Evolutionary conservation across 2,329 filamentous ascomycete species (phyloP).

Genomic region (Davidsoniella australis): DNA sequence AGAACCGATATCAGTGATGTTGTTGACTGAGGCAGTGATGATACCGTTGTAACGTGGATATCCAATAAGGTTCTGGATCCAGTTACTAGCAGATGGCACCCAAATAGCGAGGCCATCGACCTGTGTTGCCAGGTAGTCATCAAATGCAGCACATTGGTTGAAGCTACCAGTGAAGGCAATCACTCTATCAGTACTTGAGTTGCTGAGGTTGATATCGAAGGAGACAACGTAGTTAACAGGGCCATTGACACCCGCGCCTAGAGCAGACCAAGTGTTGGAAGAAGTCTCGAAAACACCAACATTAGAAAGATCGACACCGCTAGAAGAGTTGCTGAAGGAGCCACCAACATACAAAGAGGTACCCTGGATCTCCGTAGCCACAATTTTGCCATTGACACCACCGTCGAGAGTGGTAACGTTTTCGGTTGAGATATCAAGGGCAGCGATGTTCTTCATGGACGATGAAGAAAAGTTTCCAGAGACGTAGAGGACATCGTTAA

Average conservation of each 20-base stretch:
- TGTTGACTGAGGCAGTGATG: constrained; percentile 51
- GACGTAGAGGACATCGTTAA: constrained; percentile 51
- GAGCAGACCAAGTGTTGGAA: constrained; percentile 53
- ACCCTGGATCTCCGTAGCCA: constrained; percentile 49
- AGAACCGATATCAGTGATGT: constrained; percentile 42
- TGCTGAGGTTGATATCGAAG: constrained; percentile 62
- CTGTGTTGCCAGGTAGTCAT: constrained; percentile 38
- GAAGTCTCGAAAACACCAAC: constrained; percentile 59
- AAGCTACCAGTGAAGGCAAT: constrained; percentile 73
- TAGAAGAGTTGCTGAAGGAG: constrained; percentile 58
- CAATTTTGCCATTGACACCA: constrained; percentile 68
- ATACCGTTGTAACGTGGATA: constrained; percentile 52
- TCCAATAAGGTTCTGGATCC: constrained; percentile 64
- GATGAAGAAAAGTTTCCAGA: constrained; percentile 69
- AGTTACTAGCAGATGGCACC: constrained; percentile 72
- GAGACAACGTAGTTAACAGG: constrained; percentile 58
- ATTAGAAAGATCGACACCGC: constrained; percentile 49
- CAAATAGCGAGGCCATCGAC: constrained; percentile 74
- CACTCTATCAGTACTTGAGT: constrained; percentile 49
- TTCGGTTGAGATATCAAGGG: constrained; percentile 46
- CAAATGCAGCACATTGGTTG: constrained; percentile 51
- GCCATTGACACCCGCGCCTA: constrained; percentile 78
- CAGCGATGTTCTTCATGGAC: constrained; percentile 58
- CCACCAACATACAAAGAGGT: constrained; percentile 66
- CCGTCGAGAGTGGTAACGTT: constrained; percentile 45